Evolutionary conservation across 257 asterid genomes (phyloP), one percentile per base, ranked within the genome.

Genomic region (Plantago major): DNA sequence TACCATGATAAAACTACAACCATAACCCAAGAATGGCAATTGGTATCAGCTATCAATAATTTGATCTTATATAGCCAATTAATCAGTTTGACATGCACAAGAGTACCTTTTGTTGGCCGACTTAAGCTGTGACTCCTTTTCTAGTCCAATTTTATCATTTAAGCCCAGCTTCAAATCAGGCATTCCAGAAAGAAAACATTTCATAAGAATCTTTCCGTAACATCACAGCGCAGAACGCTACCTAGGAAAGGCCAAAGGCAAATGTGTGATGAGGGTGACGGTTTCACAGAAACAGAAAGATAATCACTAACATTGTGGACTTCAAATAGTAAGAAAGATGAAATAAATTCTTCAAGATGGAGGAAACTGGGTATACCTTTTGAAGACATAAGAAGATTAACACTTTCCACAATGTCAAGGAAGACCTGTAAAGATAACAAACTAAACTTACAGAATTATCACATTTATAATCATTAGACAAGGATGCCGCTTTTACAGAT

Each of bases 111-210:
- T 15, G 96, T 58, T 55, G 99, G 99, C 48, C 99, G 99, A 87
- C 71, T 93, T 93, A 55, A 93, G 86, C 75, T 93, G 94, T 11
- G 99, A 89, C 80, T 93, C 99, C 73, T 93, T 93, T 72, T 93
- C 99, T 51, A 93, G 96, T 71, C 99, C 99, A 75, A 93, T 89
- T 81, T 93, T 93, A 76, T 93, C 99, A 83, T 93, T 93, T 74
- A 93, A 87, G 49, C 99, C 99, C 87, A 93, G 76, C 82, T 93
- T 93, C 71, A 93, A 73, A 80, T 93, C 99, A 71, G 99, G 99
- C 99, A 93, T 93, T 74, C 99, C 99, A 65, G 99, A 89, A 71
- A 93, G 97, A 79, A 93, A 93, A 79, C 99, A 93, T 75, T 93
- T 93, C 99, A 93, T 89, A 33, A 93, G 88, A 78, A 93, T 54